These are phyloP conservation scores for Venturia oleaginea DNA, from an alignment of 2,329 filamentous ascomycete species.

Conservation along the genomic window DNA sequence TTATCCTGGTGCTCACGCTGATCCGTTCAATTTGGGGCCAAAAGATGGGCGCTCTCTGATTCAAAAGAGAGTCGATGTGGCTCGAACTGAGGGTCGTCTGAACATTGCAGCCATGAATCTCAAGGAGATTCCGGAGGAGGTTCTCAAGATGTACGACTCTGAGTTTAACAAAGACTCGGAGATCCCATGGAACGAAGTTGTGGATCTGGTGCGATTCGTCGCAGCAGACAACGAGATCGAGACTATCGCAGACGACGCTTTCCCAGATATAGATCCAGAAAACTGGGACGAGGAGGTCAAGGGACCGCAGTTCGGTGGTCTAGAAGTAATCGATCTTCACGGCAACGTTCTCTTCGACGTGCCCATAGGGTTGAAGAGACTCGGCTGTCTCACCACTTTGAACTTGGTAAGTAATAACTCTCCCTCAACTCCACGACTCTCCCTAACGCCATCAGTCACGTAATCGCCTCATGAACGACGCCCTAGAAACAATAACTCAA, in stretches of 20 bases:
- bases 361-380: slow-evolving; percentile 64
- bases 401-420: slow-evolving; percentile 70
- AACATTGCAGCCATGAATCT: slow-evolving; percentile 83
- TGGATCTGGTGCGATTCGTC: slow-evolving; percentile 75
- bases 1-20: slow-evolving; percentile 50
- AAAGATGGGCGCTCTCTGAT: slow-evolving; percentile 59
- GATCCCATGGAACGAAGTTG: slow-evolving; percentile 79
- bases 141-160: slow-evolving; percentile 84
- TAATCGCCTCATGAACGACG: slow-evolving; percentile 67
- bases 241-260: slow-evolving; percentile 61
- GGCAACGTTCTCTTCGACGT: slow-evolving; percentile 67
- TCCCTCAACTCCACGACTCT: slow-evolving; percentile 6
- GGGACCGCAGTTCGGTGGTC: slow-evolving; percentile 69
- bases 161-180: slow-evolving; percentile 53
- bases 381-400: slow-evolving; percentile 66
- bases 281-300: slow-evolving; percentile 55
- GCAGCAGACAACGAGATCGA: slow-evolving; percentile 86
- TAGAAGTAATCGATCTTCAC: slow-evolving; percentile 78
- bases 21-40: slow-evolving; percentile 63
- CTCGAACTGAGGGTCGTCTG: slow-evolving; percentile 67
- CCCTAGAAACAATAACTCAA: slow-evolving; percentile 64
- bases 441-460: slow-evolving; percentile 48
- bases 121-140: slow-evolving; percentile 69
- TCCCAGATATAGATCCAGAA: slow-evolving; percentile 57
- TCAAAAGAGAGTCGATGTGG: slow-evolving; percentile 61